These are phyloP conservation scores for Solanum sejunctum DNA, from an alignment of 257 asterid species.

Conservation along the genomic window DNA sequence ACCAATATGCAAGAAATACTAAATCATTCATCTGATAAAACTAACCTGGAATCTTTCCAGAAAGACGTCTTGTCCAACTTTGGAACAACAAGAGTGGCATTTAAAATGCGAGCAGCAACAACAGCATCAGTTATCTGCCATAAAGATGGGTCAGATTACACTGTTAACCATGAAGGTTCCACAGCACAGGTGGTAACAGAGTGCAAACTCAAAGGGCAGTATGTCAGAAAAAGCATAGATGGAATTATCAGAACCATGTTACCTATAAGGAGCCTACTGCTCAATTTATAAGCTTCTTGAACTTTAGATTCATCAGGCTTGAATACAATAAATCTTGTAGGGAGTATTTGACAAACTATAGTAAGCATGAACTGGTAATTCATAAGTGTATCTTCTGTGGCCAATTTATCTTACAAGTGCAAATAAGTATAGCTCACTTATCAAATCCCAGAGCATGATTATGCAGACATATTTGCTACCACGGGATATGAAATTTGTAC, in stretches of 20 bases:
- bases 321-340: not conserved
- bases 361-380: not conserved
- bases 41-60: slow-evolving; percentile 95
- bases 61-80: slow-evolving; percentile 80
- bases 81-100: slow-evolving; percentile 90
- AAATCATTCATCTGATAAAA: slow-evolving; percentile 3
- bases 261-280: not conserved
- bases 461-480: not conserved
- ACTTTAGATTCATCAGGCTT: not conserved
- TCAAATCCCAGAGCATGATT: not conserved
- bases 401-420: not conserved
- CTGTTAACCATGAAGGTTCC: not conserved
- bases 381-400: not conserved
- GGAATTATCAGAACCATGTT: not conserved
- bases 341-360: not conserved
- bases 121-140: slow-evolving; percentile 91
- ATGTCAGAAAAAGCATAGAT: not conserved
- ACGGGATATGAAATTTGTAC: not conserved
- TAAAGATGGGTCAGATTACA: not conserved
- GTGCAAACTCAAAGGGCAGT: not conserved
- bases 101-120: slow-evolving; percentile 96
- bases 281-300: not conserved
- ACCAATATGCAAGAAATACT: not conserved
- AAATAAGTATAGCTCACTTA: not conserved
- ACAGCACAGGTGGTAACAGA: not conserved